Evolutionary conservation across 208 protist species (phyloP).

Genomic region (Histomonas meleagridis): DNA sequence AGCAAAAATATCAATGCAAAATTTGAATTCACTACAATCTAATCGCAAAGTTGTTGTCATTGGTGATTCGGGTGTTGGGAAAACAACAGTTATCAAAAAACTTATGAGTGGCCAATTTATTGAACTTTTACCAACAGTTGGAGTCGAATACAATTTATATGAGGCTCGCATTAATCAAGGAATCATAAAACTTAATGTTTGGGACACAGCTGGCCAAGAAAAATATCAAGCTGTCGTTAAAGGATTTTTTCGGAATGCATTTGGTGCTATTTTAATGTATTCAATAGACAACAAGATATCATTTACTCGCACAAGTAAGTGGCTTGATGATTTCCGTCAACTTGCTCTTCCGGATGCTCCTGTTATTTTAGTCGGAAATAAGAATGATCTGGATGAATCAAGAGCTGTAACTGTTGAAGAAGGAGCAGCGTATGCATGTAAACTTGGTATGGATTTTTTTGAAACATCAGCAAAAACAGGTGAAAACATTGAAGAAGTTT

Average conservation of each 20-base stretch:
- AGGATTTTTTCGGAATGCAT: not conserved
- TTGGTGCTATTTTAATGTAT: not conserved
- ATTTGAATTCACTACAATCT: too few relatives aligned
- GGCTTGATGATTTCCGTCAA: not conserved
- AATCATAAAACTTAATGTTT: not conserved
- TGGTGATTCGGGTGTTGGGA: not conserved
- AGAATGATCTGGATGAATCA: not conserved
- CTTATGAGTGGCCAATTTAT: not conserved
- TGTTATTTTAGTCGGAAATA: not conserved
- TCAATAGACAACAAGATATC: not conserved
- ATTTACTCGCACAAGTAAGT: not conserved
- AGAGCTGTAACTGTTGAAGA: not conserved
- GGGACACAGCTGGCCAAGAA: conserved; percentile 13
- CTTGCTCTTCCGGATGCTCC: too few relatives aligned
- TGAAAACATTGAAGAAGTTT: not conserved
- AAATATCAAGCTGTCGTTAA: not conserved
- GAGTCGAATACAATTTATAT: not conserved
- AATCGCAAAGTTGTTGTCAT: conserved; percentile 16
- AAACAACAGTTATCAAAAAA: not conserved
- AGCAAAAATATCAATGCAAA: too few relatives aligned
- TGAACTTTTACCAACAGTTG: not conserved
- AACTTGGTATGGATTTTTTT: not conserved
- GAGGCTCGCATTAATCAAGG: not conserved
- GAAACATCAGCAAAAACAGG: not conserved
- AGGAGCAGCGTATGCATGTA: not conserved